These are phyloP conservation scores for Sclerotinia sclerotiorum DNA, from an alignment of 2,329 filamentous ascomycete species.

Conservation along the genomic window DNA sequence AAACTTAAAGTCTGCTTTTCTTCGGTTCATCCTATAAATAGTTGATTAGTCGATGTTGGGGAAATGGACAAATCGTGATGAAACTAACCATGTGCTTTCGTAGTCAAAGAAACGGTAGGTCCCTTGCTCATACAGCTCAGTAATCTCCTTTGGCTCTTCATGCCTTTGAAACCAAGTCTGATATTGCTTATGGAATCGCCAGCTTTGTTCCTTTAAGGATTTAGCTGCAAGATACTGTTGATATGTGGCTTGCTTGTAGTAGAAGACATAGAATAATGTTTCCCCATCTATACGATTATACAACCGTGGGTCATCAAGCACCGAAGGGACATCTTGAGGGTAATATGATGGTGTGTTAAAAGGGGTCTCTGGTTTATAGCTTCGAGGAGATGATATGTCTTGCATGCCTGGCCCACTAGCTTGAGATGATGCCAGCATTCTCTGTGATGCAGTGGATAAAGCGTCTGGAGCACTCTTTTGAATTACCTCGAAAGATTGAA, in stretches of 20 bases:
- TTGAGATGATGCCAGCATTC: conserved; percentile 75
- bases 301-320: conserved; percentile 86
- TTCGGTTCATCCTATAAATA: conserved; percentile 83
- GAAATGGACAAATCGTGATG: conserved; percentile 11
- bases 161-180: conserved; percentile 99
- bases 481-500: conserved; percentile 85
- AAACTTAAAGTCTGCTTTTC: conserved; percentile 98
- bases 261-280: conserved; percentile 97
- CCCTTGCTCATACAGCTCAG: conserved; percentile 97
- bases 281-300: conserved; percentile 92
- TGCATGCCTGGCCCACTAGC: conserved; percentile 67
- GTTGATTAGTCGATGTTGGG: background rate
- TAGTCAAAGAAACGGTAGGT: conserved; percentile 99
- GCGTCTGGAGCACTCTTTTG: conserved; percentile 44
- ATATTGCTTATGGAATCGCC: conserved; percentile 99
- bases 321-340: conserved; percentile 85
- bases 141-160: conserved; percentile 97
- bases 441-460: conserved; percentile 62
- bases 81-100: conserved; percentile 85
- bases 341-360: conserved; percentile 81
- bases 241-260: conserved; percentile 95
- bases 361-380: conserved; percentile 80
- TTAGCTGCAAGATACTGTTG: conserved; percentile 95
- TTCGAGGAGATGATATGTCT: conserved; percentile 79
- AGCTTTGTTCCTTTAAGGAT: conserved; percentile 96